Evolutionary conservation across 306 rosid genomes (phyloP).

Genomic region (Prunus padus): DNA sequence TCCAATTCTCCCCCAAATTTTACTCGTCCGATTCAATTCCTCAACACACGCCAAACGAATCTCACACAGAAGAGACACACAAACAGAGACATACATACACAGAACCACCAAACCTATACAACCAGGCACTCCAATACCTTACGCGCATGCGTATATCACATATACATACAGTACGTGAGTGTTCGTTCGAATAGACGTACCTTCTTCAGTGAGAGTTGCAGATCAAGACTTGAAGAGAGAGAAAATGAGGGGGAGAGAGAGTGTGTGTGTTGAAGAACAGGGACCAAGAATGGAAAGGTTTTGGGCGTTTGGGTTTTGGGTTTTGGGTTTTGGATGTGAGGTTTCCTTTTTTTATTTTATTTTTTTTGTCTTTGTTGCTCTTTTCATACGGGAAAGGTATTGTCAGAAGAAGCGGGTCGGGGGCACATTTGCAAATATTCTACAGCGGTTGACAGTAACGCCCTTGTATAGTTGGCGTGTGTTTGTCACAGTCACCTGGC

Average conservation of each 20-base stretch:
- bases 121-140: not conserved
- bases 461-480: no score
- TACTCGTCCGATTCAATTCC: not conserved
- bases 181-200: not conserved
- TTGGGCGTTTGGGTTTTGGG: no score
- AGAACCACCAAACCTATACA: not conserved
- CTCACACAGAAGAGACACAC: not conserved
- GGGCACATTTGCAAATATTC: not conserved
- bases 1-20: not conserved
- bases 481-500: no score
- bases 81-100: not conserved
- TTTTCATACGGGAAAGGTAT: no score
- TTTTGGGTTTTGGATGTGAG: not conserved
- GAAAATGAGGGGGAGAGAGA: not conserved
- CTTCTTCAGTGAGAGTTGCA: not conserved
- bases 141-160: not conserved
- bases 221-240: not conserved
- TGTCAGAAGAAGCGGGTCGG: no score
- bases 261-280: not conserved
- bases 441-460: not conserved
- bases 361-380: no score
- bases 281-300: slow-evolving; percentile 2
- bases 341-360: not conserved
- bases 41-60: not conserved
- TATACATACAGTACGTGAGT: not conserved